These are phyloP conservation scores for Aurinia saxatilis DNA, from an alignment of 345 rosid species.

Conservation along the genomic window DNA sequence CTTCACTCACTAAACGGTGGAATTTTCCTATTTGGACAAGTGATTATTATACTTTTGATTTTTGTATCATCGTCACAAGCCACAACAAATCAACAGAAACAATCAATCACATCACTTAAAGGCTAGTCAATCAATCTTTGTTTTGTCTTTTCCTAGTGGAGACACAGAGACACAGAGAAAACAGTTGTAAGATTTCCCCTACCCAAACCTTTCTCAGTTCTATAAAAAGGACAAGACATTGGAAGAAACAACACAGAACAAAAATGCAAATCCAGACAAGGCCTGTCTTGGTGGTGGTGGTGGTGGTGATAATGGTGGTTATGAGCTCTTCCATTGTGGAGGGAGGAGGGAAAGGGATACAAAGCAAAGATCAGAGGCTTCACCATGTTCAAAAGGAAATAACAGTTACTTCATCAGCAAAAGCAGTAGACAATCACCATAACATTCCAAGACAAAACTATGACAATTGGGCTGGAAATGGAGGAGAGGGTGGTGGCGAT, in stretches of 20 bases:
- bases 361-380: conserved; percentile 10
- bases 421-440: conserved; percentile 39
- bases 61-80: conserved; percentile 10
- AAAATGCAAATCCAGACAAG: conserved; percentile 18
- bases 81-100: conserved; percentile 14
- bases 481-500: conserved; percentile 20
- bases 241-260: conserved; percentile 11
- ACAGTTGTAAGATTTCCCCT: background rate
- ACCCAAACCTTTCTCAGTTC: background rate
- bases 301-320: conserved; percentile 8
- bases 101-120: conserved; percentile 8
- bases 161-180: background rate
- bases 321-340: conserved; percentile 16
- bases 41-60: conserved; percentile 2
- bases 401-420: conserved; percentile 16
- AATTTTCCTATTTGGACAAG: conserved; percentile 24
- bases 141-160: conserved; percentile 22
- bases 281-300: background rate
- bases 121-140: conserved; percentile 17
- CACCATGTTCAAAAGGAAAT: conserved; percentile 10
- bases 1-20: conserved; percentile 22
- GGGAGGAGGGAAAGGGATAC: conserved; percentile 20
- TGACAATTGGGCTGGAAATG: conserved; percentile 25
- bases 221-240: conserved; percentile 14
- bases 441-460: conserved; percentile 44